Evolutionary conservation across 306 rosid species (phyloP), one percentile per base, ranked within the genome.

Genomic region (Acmispon strigosus): DNA sequence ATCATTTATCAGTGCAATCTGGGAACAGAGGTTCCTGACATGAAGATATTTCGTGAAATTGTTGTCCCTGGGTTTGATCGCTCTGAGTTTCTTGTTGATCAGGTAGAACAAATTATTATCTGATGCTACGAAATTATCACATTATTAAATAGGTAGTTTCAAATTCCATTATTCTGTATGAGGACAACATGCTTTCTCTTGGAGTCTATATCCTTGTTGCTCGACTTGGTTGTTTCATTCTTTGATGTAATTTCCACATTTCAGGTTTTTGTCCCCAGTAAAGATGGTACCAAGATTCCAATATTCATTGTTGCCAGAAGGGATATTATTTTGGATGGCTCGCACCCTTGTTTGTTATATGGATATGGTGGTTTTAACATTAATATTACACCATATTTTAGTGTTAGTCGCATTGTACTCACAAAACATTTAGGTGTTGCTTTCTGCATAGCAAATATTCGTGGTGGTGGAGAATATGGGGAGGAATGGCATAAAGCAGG

Each of bases 401-500:
- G 91, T 29, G 85, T 83, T 48, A 77, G 91, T 73, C 97, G 99
- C 41, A 82, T 73, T 56, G 83, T 94, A 36, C 91, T 94, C 76
- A 29, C 84, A 66, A 86, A 88, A 79, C 90, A 94, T 85, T 86
- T 94, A 53, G 97, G 92, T 67, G 82, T 69, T 78, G 95, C 90
- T 80, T 87, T 19, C 84, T 84, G 95, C 89, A 60, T 91, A 80
- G 99, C 96, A 51, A 91, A 91, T 82, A 91, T 94, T 59, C 96
- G 96, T 75, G 99, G 99, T 32, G 99, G 99, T 73, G 99, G 99
- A 57, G 99, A 94, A 73, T 94, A 91, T 68, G 99, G 99, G 65
- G 99, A 94, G 92, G 96, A 94, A 76, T 94, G 99, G 99, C 99
- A 94, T 73, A 94, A 94, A 86, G 95, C 96, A 69, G 99, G 99